Base-by-base conservation (phyloP, 345 rosid genomes). In the Bruguiera sexangula region DNA sequence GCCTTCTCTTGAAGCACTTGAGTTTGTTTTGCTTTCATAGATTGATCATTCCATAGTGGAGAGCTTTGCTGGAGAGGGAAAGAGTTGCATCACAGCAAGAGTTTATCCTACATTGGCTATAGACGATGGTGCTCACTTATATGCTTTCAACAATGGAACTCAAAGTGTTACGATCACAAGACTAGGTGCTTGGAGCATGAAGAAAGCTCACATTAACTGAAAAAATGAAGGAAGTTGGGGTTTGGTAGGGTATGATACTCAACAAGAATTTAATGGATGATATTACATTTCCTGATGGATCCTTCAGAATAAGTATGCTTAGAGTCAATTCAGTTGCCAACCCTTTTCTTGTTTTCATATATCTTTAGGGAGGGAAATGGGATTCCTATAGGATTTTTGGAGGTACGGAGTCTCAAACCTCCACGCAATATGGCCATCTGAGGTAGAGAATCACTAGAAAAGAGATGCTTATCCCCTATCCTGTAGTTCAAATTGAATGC, bases 1-100 rank as follows among this genome's bases (percentile, higher is more conserved):
- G 3, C 24, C 4, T 34, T 60, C 50, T 31, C 20, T 51, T 64
- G 52, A 53, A 63, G 31, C 19, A 43, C 18, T 39, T 63, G 37
- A n/a, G 37, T 5, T 26, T 37, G 16, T 37, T 21, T 10, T 1
- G 13, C 2, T 67, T 54, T 36, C 62, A 57, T 78, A 89, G 94
- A 86, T 93, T 66, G 97, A 93, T 76, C 83, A 75, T 48, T 89
- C 96, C 11, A 76, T 90, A 73, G 87, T 87, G 76, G 98, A 93
- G 86, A 90, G 96, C 74, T 89, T 89, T 69, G 96, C 89, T 9
- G 96, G 88, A 19, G 56, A 69, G 59, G 91, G 96, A 48, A 89
- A 79, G 74, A 71, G 66, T 24, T 87, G 93, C 77, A 86, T 90
- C 34, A 83, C 92, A 5, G 79, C 96, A 43, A 85, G 96, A 68